phyloP scores from a whole-genome alignment of 441 rosid species.

The Viola pubescens region DNA sequence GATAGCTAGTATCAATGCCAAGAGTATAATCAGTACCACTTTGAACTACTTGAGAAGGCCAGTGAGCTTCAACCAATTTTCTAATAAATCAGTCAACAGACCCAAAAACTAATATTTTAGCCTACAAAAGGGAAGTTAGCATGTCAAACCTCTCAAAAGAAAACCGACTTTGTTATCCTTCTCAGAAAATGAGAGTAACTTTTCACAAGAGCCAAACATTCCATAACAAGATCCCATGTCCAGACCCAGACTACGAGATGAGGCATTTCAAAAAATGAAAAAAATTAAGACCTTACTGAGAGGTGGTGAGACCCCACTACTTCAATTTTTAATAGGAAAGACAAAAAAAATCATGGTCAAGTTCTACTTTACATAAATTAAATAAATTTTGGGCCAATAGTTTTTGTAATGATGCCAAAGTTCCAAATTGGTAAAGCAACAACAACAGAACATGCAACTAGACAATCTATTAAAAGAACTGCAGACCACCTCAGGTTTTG shows the following conservation, averaged over 20 bases:
- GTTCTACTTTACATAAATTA: too few species aligned
- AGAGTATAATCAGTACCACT: not conserved
- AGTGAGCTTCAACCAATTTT: not conserved
- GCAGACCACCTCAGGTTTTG: conserved; percentile 57
- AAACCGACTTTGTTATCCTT: not conserved
- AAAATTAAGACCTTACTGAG: too few species aligned
- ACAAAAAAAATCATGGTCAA: too few species aligned
- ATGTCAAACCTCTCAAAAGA: not conserved
- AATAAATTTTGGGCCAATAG: too few species aligned
- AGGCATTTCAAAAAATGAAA: too few species aligned
- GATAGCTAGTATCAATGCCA: too few species aligned
- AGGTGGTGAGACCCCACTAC: too few species aligned
- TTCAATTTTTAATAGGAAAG: too few species aligned
- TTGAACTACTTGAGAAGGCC: not conserved
- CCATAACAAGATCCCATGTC: too few species aligned
- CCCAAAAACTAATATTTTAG: not conserved
- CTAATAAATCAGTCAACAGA: not conserved
- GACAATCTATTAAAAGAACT: not conserved
- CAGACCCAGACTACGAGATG: too few species aligned
- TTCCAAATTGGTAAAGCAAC: too few species aligned
- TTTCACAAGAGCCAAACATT: not conserved
- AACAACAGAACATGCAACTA: not conserved
- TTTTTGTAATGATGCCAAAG: too few species aligned
- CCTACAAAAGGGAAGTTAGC: not conserved
- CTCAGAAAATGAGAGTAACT: not conserved